phyloP scores from a whole-genome alignment of 257 asterid genomes.

The Scutellaria barbata region DNA sequence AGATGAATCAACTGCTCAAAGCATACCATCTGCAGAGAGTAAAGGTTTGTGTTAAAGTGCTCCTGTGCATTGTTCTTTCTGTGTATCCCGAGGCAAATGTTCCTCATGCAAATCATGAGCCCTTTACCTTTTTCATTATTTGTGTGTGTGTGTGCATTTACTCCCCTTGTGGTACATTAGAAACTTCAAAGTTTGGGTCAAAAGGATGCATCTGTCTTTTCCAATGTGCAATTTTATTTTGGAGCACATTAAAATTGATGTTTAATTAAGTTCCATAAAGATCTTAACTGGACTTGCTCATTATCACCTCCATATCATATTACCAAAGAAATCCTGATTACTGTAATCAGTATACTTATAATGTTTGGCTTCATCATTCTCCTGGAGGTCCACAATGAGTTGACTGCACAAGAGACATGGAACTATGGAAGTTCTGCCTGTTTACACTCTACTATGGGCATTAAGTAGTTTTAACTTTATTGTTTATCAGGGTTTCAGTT shows the following conservation, averaged over 20 bases:
- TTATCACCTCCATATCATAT: conserved; percentile 20
- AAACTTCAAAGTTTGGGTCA: not conserved
- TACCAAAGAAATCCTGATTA: not conserved
- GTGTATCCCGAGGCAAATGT: conserved; percentile 13
- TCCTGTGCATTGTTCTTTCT: conserved; percentile 8
- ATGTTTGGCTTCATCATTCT: not conserved
- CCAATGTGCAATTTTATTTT: not conserved
- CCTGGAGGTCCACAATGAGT: not conserved
- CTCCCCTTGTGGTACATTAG: not conserved
- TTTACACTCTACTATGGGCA: conserved; percentile 14
- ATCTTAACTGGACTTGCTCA: not conserved
- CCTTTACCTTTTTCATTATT: not conserved
- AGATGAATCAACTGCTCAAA: conserved; percentile 67
- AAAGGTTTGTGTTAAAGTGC: conserved; percentile 59
- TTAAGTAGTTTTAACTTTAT: not conserved
- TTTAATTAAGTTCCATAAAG: not conserved
- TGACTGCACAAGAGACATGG: conserved; percentile 1
- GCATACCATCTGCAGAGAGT: conserved; percentile 95
- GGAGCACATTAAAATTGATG: not conserved
- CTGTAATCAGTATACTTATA: conserved; percentile 13
- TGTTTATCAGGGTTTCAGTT: conserved; percentile 76
- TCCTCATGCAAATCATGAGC: conserved; percentile 10
- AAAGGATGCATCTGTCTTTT: not conserved
- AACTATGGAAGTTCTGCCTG: conserved; percentile 6
- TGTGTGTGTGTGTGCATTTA: not conserved